Base-by-base conservation (phyloP, 1,139 yeast species). In the Saccharomyces hybrid region DNA sequence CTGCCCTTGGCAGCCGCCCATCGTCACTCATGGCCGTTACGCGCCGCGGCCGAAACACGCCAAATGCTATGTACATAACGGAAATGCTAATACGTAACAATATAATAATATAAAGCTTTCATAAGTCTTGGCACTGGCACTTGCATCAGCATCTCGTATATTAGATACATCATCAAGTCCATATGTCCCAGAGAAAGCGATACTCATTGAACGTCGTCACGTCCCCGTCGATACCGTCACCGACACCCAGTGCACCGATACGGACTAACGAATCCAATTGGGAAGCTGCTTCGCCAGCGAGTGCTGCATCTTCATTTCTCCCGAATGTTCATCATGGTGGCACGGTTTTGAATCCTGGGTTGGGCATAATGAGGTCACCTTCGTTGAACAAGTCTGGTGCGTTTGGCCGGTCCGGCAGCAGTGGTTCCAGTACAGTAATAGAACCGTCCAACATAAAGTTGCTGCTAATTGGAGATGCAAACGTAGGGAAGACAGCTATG, bases 401-500 rank as follows among this genome's bases (percentile, higher is more conserved):
- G 26, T 47, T 52, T 9, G 56, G 53, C 31, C 55, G 53, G 47
- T 27, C 53, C 20, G 50, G 55, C 7, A 47, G 46, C 44, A 38
- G 44, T 34, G 59, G 56, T 34, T 55, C 60, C n/a, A 26, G 44
- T 9, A 34, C 51, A n/a, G 47, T 55, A 28, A 55, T 50, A 13
- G 58, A 58, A 31, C 56, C 64, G 2, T 65, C 74, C 2, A 68
- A 68, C 46, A 63, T 73, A 48, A 73, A 73, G 56, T 55, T 72
- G 9, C 57, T 73, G 20, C 61, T 74, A 7, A 66, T 74, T 25
- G 78, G 78, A 1, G 74, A 73, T 49, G 73, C 77, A 1, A 73
- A 75, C 9, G 77, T 74, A 3, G 78, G 78, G 1, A 75, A 75
- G 56, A 72, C 76, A 3, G 76, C 77, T 1, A 64, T 74, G 57